These are phyloP conservation scores for Pleurotus cornucopiae DNA, from an alignment of 768 basidiomycete genomes.

Conservation along the genomic window DNA sequence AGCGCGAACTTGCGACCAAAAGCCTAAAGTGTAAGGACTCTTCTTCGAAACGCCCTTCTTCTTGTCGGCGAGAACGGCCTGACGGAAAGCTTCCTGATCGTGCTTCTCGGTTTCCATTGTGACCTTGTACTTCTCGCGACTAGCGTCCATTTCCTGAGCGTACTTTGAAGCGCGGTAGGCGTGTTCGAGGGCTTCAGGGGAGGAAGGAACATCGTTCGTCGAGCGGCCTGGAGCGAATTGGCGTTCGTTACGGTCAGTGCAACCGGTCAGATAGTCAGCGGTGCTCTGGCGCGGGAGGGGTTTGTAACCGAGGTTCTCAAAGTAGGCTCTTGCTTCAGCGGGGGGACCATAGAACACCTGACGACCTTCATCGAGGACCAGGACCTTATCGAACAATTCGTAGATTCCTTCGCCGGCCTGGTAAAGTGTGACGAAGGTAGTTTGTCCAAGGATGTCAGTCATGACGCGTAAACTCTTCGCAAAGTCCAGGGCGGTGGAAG, in stretches of 20 bases:
- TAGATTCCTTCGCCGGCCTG: conserved; percentile 83
- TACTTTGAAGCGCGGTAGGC: conserved; percentile 53
- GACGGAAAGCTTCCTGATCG: conserved; percentile 75
- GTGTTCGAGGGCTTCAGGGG: conserved; percentile 63
- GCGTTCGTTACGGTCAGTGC: conserved; percentile 84
- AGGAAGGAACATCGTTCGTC: conserved; percentile 54
- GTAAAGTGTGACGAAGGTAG: conserved; percentile 78
- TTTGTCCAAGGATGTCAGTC: conserved; percentile 79
- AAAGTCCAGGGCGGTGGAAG: conserved; percentile 87
- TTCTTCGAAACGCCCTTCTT: conserved; percentile 71
- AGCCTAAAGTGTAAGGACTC: conserved; percentile 81
- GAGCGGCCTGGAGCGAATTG: conserved; percentile 66
- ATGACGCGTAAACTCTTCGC: conserved; percentile 72
- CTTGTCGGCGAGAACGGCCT: conserved; percentile 73
- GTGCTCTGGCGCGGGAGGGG: conserved; percentile 79
- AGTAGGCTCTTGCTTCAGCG: conserved; percentile 72
- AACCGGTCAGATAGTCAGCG: conserved; percentile 81
- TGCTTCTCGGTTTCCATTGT: conserved; percentile 54
- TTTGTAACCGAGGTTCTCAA: conserved; percentile 69
- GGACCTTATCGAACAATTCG: conserved; percentile 81
- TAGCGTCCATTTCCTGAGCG: conserved; percentile 36
- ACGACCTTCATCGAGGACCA: conserved; percentile 76
- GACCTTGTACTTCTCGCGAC: conserved; percentile 51
- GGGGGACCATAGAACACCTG: conserved; percentile 81
- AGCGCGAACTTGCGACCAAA: conserved; percentile 67